Percentiles rank a stretch among this genome's conserved stretches.
These are phyloP conservation scores for Solanum rostratum DNA, from an alignment of 257 asterid species.

Conservation along the genomic window DNA sequence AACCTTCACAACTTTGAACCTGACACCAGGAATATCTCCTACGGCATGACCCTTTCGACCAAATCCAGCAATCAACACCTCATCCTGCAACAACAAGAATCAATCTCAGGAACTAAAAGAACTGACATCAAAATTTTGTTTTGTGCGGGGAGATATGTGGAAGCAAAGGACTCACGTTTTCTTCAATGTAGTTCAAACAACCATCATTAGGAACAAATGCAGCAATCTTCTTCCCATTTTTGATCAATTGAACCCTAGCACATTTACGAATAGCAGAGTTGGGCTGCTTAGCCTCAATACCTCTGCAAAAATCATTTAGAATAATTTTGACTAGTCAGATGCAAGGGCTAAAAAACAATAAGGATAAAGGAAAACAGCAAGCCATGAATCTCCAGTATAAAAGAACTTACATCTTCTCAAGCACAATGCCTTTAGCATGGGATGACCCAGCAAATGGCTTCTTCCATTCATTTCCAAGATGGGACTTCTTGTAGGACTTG, in stretches of 20 bases:
- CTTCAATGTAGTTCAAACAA: constrained; percentile 16
- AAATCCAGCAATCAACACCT: constrained; percentile 8
- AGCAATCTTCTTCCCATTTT: constrained; percentile 14
- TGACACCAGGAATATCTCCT: constrained; percentile 11
- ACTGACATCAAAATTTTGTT: too few relatives aligned
- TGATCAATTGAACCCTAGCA: constrained; percentile 19
- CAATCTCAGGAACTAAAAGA: background rate
- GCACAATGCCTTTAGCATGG: constrained; percentile 15
- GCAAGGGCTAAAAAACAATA: background rate
- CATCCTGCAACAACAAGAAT: background rate
- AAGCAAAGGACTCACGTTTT: constrained; percentile 4
- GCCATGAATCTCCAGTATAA: background rate
- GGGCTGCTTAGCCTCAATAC: constrained; percentile 18
- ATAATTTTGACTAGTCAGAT: background rate
- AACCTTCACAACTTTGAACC: constrained; percentile 17
- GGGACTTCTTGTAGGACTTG: constrained; percentile 12
- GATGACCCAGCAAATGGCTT: constrained; percentile 16
- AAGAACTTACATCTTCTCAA: constrained; percentile 6
- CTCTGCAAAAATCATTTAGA: background rate
- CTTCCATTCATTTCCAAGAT: constrained; percentile 13
- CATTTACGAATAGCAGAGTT: constrained; percentile 15
- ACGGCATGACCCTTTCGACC: constrained; percentile 11
- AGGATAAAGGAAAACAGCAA: background rate
- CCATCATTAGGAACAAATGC: constrained; percentile 14
- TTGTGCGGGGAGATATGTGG: background rate